phyloP scores from a whole-genome alignment of 768 basidiomycete species.

The Russula griseocarnosa region DNA sequence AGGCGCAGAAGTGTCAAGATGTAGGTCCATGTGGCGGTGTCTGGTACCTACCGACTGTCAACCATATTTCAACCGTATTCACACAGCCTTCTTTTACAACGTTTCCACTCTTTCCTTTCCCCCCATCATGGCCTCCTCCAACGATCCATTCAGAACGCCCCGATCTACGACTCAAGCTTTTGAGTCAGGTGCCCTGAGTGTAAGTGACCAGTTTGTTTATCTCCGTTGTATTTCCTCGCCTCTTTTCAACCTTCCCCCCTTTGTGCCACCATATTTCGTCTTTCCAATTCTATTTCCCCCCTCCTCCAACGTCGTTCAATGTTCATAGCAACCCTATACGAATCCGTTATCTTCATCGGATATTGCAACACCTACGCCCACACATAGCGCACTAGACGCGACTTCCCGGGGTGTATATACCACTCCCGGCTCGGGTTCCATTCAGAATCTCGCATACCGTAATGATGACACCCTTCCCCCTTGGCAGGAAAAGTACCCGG shows the following conservation, averaged over 20 bases:
- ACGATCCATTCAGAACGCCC: constrained; percentile 21
- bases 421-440: not conserved
- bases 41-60: not conserved
- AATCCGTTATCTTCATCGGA: not conserved
- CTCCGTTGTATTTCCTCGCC: not conserved
- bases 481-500: constrained; percentile 16
- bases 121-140: constrained; percentile 1
- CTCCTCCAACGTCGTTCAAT: constrained; percentile 10
- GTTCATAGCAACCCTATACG: constrained; percentile 6
- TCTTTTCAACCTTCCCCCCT: not conserved
- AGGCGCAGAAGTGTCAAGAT: not conserved
- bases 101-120: not conserved
- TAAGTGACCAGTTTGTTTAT: not conserved
- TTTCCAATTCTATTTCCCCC: constrained; percentile 8
- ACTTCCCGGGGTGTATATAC: constrained; percentile 7
- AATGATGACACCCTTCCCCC: constrained; percentile 9
- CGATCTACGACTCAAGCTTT: not conserved
- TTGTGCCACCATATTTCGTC: not conserved
- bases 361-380: not conserved
- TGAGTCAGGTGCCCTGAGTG: not conserved
- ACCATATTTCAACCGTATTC: no score
- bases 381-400: not conserved
- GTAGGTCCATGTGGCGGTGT: not conserved
- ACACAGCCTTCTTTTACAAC: not conserved
- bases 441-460: not conserved